A percentile compares a stretch with the other conserved stretches of the same genome.
These are phyloP conservation scores for Escovopsis sp. DNA, from an alignment of 2,329 filamentous ascomycete species.

Conservation along the genomic window DNA sequence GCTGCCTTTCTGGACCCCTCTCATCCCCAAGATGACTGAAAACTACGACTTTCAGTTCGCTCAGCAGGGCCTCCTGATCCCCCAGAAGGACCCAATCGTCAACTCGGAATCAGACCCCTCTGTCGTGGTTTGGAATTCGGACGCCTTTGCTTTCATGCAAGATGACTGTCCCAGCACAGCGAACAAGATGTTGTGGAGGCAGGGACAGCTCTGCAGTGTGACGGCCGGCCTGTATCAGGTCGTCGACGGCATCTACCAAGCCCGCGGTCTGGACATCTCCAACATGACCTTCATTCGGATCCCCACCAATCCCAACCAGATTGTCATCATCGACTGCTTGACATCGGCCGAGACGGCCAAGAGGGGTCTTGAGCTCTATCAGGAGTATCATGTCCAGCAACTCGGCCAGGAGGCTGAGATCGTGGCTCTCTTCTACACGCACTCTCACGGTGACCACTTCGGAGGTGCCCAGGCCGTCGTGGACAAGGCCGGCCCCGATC, in stretches of 20 bases:
- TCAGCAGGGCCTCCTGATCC: constrained; percentile 6
- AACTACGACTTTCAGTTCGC: constrained; percentile 9
- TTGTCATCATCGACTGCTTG: constrained; percentile 25
- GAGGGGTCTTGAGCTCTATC: constrained; percentile 21
- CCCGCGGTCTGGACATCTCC: constrained; percentile 25
- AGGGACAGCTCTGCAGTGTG: constrained; percentile 6
- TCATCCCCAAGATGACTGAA: too few relatives aligned
- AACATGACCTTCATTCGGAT: constrained; percentile 25
- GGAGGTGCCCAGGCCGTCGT: constrained; percentile 14
- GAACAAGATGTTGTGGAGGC: constrained; percentile 7
- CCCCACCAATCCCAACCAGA: constrained; percentile 17
- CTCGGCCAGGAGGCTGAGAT: constrained; percentile 10
- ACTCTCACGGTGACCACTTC: constrained; percentile 26
- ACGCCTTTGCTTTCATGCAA: constrained; percentile 11
- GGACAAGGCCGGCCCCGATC: constrained; percentile 3
- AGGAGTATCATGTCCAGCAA: constrained; percentile 7
- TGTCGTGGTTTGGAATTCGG: constrained; percentile 13
- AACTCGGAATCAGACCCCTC: not conserved
- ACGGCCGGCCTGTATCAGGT: constrained; percentile 21
- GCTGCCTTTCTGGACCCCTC: too few relatives aligned
- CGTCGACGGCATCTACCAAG: constrained; percentile 21
- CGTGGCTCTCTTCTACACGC: constrained; percentile 24
- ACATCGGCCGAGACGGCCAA: constrained; percentile 20
- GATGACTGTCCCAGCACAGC: constrained; percentile 5
- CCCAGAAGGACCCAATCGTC: constrained; percentile 6